Evolutionary conservation across 2,329 filamentous ascomycete genomes (phyloP).

Genomic region (Penicillium corylophilum): DNA sequence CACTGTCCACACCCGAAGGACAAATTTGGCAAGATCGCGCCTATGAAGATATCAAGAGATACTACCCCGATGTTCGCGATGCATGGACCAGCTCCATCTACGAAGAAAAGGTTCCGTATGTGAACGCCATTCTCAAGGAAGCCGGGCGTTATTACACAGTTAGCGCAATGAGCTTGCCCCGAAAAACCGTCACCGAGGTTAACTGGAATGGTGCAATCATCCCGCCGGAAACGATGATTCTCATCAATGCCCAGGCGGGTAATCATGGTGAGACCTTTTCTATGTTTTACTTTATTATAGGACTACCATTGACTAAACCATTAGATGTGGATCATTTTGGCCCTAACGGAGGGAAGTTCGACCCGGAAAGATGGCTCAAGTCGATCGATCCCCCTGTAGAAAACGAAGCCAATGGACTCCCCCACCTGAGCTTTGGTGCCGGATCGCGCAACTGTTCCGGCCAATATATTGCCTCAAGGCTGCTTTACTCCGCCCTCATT

Average conservation of each 20-base stretch:
- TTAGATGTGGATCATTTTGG: slow-evolving; percentile 60
- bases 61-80: slow-evolving; percentile 62
- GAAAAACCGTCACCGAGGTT: slow-evolving; percentile 66
- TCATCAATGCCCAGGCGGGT: slow-evolving; percentile 71
- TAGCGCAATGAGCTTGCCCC: slow-evolving; percentile 69
- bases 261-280: slow-evolving; percentile 50
- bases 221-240: slow-evolving; percentile 70
- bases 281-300: no score
- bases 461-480: slow-evolving; percentile 56
- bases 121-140: slow-evolving; percentile 73
- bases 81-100: slow-evolving; percentile 66
- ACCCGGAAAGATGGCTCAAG: slow-evolving; percentile 65
- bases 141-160: slow-evolving; percentile 72
- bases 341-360: slow-evolving; percentile 56
- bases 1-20: slow-evolving; percentile 61
- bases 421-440: slow-evolving; percentile 58
- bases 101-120: slow-evolving; percentile 70
- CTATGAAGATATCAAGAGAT: slow-evolving; percentile 63
- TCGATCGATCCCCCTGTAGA: slow-evolving; percentile 36
- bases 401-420: slow-evolving; percentile 51
- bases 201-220: slow-evolving; percentile 64
- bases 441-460: slow-evolving; percentile 60
- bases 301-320: background rate
- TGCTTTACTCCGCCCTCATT: slow-evolving; percentile 56
- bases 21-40: slow-evolving; percentile 67